Evolutionary conservation across 2,329 filamentous ascomycete species (phyloP).

Genomic region (Epichloe hybrida): DNA sequence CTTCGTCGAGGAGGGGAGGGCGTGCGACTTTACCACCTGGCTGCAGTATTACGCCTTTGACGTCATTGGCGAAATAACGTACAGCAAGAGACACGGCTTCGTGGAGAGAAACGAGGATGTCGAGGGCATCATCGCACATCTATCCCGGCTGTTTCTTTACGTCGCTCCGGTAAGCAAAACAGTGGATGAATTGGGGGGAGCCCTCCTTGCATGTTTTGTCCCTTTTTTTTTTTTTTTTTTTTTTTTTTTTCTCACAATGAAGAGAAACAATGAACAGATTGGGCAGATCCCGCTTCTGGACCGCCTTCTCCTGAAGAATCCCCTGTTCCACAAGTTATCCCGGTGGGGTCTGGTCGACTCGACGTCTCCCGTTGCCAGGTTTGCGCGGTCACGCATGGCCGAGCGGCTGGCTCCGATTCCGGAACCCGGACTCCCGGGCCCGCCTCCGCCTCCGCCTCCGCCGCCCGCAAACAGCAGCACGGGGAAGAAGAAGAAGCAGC

Average conservation of each 20-base stretch:
- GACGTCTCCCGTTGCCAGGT: conserved; percentile 15
- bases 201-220: too few relatives aligned
- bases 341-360: conserved; percentile 12
- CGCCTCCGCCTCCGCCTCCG: too few relatives aligned
- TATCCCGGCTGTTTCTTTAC: conserved; percentile 6
- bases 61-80: conserved; percentile 36
- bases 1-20: not conserved
- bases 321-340: conserved; percentile 8
- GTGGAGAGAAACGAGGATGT: conserved; percentile 32
- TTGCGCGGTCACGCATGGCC: conserved; percentile 16
- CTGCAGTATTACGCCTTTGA: conserved; percentile 36
- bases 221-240: too few relatives aligned
- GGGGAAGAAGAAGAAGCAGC: not conserved
- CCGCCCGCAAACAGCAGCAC: too few relatives aligned
- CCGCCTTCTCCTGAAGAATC: conserved; percentile 35
- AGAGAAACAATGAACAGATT: conserved; percentile 3
- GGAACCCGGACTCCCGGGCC: too few relatives aligned
- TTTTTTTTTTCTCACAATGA: too few relatives aligned
- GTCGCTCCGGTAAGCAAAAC: conserved; percentile 10
- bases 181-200: too few relatives aligned
- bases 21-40: conserved; percentile 42
- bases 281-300: conserved; percentile 12
- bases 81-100: conserved; percentile 26
- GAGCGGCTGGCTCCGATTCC: not conserved
- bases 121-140: conserved; percentile 21